Percentiles rank a stretch among this genome's conserved stretches.
Conservation (phyloP, 176 grass and related monocot genomes). For the barley (Hordeum vulgare) region DNA sequence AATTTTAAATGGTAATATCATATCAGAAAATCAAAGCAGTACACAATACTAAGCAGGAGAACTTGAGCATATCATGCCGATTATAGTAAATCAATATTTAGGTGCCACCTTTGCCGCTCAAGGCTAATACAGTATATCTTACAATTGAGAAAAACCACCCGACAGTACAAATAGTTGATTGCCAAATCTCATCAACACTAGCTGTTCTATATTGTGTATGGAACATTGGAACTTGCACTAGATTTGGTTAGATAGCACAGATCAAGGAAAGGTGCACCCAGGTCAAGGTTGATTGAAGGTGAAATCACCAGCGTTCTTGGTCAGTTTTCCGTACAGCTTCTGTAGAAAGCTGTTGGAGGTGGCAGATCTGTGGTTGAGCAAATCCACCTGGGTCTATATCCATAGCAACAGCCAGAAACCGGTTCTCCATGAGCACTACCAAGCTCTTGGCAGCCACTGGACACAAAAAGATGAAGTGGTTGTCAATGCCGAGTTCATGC, state of each 20-base stretch:
- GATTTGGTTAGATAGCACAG: background rate
- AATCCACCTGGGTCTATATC: no score
- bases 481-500: no score
- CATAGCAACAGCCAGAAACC: no score
- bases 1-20: slow-evolving; percentile 21
- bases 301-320: background rate
- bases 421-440: no score
- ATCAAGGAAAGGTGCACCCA: background rate
- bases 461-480: no score
- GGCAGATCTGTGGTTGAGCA: background rate
- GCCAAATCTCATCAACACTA: background rate
- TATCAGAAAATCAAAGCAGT: slow-evolving; percentile 10
- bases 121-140: background rate
- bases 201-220: background rate
- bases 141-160: background rate
- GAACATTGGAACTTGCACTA: background rate
- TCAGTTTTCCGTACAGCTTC: background rate
- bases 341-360: background rate
- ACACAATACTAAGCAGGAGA: background rate
- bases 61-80: background rate
- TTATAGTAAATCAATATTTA: background rate
- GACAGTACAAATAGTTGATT: background rate
- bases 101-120: background rate
- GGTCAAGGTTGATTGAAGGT: background rate
- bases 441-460: no score